A percentile compares a stretch with the other conserved stretches of the same genome.
Conservation (phyloP, 1,284 basidiomycete species). For the Malassezia slooffiae region DNA sequence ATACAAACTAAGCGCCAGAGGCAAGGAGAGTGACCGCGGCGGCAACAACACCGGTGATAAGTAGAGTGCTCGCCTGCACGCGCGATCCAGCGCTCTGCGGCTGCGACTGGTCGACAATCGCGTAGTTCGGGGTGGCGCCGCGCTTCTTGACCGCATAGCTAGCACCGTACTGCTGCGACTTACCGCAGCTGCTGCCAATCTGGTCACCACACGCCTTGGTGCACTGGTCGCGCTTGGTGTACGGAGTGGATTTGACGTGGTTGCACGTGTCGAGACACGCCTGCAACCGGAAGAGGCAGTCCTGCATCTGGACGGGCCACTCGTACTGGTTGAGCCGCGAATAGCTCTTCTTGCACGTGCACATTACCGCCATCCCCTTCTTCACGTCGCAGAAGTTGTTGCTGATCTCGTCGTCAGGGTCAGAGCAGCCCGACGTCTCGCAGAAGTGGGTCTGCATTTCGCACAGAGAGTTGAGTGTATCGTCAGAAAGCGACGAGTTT, state of each 20-base stretch:
- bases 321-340: conserved; percentile 35
- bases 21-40: no score
- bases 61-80: neutral
- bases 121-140: conserved; percentile 27
- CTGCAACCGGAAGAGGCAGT: conserved; percentile 31
- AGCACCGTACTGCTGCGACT: conserved; percentile 32
- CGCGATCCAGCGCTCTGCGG: conserved; percentile 11
- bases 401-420: conserved; percentile 17
- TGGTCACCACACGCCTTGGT: conserved; percentile 22
- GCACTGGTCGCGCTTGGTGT: conserved; percentile 24
- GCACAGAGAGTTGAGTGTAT: conserved; percentile 19
- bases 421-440: conserved; percentile 26
- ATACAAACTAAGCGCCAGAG: no score
- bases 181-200: conserved; percentile 30
- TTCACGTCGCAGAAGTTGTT: conserved; percentile 39
- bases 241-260: conserved; percentile 20
- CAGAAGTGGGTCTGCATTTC: conserved; percentile 34
- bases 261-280: conserved; percentile 29
- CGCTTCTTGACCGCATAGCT: conserved; percentile 32
- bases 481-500: conserved; percentile 9
- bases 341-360: conserved; percentile 28
- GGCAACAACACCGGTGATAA: neutral
- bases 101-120: conserved; percentile 12
- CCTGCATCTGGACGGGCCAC: conserved; percentile 40
- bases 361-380: conserved; percentile 29